Evolutionary conservation across 2,329 filamentous ascomycete genomes (phyloP).

Genomic region (Nemania bipapillata): DNA sequence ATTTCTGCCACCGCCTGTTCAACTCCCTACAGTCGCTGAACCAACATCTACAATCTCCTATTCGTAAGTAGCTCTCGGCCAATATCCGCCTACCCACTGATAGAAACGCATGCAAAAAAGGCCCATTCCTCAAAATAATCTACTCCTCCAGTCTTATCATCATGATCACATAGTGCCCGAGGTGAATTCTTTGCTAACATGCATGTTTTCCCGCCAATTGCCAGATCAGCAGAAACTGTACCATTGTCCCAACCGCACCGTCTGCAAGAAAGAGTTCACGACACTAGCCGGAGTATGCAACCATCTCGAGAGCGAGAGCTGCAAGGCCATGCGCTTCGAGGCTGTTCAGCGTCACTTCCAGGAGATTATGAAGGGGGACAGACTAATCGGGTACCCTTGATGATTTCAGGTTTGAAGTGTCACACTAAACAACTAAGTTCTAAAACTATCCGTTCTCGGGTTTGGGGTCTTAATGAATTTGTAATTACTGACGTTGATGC

Average conservation of each 20-base stretch:
- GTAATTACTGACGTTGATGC: too few species aligned
- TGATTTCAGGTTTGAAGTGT: too few species aligned
- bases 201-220: background rate
- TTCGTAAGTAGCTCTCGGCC: slow-evolving; percentile 59
- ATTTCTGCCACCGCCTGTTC: slow-evolving; percentile 35
- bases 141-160: background rate
- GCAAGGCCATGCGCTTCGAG: slow-evolving; percentile 55
- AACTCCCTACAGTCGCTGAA: slow-evolving; percentile 53
- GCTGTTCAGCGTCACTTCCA: slow-evolving; percentile 35
- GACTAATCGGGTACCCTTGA: slow-evolving; percentile 2
- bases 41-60: slow-evolving; percentile 65
- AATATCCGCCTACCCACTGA: too few species aligned
- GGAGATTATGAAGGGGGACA: slow-evolving; percentile 14
- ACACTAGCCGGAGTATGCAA: slow-evolving; percentile 56
- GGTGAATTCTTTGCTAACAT: slow-evolving; percentile 1
- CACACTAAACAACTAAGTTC: background rate
- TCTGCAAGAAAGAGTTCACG: slow-evolving; percentile 54
- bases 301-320: slow-evolving; percentile 59
- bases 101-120: too few species aligned
- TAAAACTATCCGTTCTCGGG: too few species aligned
- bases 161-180: background rate
- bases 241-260: slow-evolving; percentile 53
- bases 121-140: too few species aligned
- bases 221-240: slow-evolving; percentile 55
- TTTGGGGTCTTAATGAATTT: too few species aligned